phyloP scores from a whole-genome alignment of 495 filamentous ascomycete species.

The Penicillium angulare region DNA sequence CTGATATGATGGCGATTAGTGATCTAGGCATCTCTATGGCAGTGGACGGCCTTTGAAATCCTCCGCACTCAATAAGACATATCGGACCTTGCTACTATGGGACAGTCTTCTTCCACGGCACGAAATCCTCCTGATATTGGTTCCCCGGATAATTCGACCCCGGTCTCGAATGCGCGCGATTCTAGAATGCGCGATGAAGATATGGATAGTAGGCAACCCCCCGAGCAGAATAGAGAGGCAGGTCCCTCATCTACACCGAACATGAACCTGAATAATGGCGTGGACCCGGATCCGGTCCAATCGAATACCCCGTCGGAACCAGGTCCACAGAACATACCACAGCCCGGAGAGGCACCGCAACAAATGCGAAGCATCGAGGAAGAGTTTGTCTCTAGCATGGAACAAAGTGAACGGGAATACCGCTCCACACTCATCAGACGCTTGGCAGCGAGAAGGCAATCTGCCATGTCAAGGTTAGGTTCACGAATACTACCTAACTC shows the following conservation, averaged over 20 bases:
- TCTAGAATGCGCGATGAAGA: constrained; percentile 37
- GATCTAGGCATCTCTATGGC: constrained; percentile 27
- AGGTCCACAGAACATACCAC: constrained; percentile 23
- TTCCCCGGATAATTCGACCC: constrained; percentile 19
- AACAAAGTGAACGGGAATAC: constrained; percentile 27
- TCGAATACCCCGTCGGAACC: constrained; percentile 9
- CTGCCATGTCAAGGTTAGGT: constrained; percentile 51
- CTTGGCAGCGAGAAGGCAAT: constrained; percentile 47
- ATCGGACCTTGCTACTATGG: constrained; percentile 42
- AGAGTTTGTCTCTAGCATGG: constrained; percentile 27
- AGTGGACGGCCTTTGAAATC: constrained; percentile 29
- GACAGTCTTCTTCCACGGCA: constrained; percentile 48
- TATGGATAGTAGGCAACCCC: constrained; percentile 37
- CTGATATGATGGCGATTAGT: constrained; percentile 12
- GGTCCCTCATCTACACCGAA: constrained; percentile 19
- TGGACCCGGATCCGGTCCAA: constrained; percentile 13
- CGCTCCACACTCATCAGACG: constrained; percentile 39
- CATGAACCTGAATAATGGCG: constrained; percentile 12
- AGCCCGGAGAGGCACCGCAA: constrained; percentile 12
- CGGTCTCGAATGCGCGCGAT: constrained; percentile 23
- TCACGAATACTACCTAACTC: constrained; percentile 51
- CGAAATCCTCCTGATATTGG: constrained; percentile 34
- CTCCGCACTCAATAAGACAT: constrained; percentile 13
- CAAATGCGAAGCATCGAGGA: constrained; percentile 39
- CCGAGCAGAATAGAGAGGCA: constrained; percentile 28